These are phyloP conservation scores for Zhuliangozyma blackwelliae DNA, from an alignment of 1,139 yeast species.

Conservation along the genomic window DNA sequence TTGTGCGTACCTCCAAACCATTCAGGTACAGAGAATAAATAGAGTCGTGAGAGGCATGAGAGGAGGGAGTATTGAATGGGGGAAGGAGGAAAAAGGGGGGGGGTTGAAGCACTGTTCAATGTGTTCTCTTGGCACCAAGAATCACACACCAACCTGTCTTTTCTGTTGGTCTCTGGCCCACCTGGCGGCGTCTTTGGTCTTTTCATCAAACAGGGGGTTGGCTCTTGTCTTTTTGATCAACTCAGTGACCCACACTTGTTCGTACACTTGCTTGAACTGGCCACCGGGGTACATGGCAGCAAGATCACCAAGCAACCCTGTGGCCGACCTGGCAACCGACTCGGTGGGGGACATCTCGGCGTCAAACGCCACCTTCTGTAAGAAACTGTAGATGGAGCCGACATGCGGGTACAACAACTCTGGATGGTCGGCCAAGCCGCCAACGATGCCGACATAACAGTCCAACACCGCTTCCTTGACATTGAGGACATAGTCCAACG, in stretches of 20 bases:
- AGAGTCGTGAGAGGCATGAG: slow-evolving; percentile 1
- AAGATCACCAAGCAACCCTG: slow-evolving; percentile 88
- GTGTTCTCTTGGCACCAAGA: too few species aligned
- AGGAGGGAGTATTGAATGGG: background rate
- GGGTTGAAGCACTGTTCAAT: too few species aligned
- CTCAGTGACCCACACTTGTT: slow-evolving; percentile 73
- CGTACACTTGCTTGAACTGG: slow-evolving; percentile 59
- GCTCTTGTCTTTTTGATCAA: slow-evolving; percentile 71
- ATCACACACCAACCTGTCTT: slow-evolving; percentile 32
- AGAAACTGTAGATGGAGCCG: slow-evolving; percentile 65
- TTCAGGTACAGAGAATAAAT: background rate
- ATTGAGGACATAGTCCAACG: slow-evolving; percentile 67
- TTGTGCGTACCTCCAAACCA: background rate
- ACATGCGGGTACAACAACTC: slow-evolving; percentile 61
- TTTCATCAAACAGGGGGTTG: slow-evolving; percentile 54
- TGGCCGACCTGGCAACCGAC: slow-evolving; percentile 69
- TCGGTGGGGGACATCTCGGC: slow-evolving; percentile 57
- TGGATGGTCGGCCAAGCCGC: slow-evolving; percentile 75
- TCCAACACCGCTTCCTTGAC: slow-evolving; percentile 86
- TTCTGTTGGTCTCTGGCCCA: slow-evolving; percentile 94
- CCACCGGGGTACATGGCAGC: slow-evolving; percentile 83
- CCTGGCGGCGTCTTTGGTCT: slow-evolving; percentile 83
- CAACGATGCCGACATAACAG: slow-evolving; percentile 91
- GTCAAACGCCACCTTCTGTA: slow-evolving; percentile 58
- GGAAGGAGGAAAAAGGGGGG: too few species aligned